Percentiles rank a stretch among this genome's conserved stretches.
Evolutionary conservation across 352 stramenopile genomes (phyloP).

Genomic region (Phytophthora fragariae): DNA sequence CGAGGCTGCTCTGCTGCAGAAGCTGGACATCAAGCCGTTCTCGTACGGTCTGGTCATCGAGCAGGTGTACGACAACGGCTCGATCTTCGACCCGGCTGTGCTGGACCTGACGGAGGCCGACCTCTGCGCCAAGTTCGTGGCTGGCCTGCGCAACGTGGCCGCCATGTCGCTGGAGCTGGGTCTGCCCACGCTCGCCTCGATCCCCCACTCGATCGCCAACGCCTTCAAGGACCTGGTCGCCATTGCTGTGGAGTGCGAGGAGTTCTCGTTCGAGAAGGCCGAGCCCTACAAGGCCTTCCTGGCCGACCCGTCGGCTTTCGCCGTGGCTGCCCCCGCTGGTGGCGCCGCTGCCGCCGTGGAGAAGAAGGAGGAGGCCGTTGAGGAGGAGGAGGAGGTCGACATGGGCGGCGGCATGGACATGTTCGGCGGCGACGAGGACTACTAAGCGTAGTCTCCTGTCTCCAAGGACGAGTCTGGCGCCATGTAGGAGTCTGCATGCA

Average conservation of each 20-base stretch:
- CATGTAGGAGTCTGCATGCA: no score
- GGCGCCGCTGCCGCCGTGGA: slow-evolving; percentile 71
- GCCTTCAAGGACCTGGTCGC: slow-evolving; percentile 98
- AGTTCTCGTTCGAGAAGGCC: slow-evolving; percentile 98
- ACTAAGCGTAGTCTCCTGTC: slow-evolving; percentile 54
- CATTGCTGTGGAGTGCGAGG: slow-evolving; percentile 95
- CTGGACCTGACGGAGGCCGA: slow-evolving; percentile 99
- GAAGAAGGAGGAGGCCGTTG: slow-evolving; percentile 68
- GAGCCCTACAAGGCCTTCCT: slow-evolving; percentile 97
- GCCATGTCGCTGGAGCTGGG: slow-evolving; percentile 96
- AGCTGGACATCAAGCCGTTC: slow-evolving; percentile 99
- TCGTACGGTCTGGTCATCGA: slow-evolving; percentile 98
- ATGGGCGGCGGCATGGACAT: slow-evolving; percentile 88
- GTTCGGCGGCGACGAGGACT: slow-evolving; percentile 89
- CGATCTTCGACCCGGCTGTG: slow-evolving; percentile 98
- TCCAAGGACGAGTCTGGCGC: slow-evolving; percentile 15
- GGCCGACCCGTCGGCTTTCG: slow-evolving; percentile 95
- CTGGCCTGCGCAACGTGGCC: slow-evolving; percentile 94
- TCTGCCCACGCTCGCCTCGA: slow-evolving; percentile 97
- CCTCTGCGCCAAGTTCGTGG: slow-evolving; percentile 96
- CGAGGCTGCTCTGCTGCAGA: slow-evolving; percentile 98
- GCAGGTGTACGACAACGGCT: slow-evolving; percentile 99
- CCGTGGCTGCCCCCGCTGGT: slow-evolving; percentile 85
- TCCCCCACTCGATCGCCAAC: slow-evolving; percentile 99
- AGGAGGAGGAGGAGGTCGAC: slow-evolving; percentile 90